Percentiles rank a stretch among this genome's conserved stretches.
Conservation (phyloP, 768 basidiomycete species). For the Russula olivacea region DNA sequence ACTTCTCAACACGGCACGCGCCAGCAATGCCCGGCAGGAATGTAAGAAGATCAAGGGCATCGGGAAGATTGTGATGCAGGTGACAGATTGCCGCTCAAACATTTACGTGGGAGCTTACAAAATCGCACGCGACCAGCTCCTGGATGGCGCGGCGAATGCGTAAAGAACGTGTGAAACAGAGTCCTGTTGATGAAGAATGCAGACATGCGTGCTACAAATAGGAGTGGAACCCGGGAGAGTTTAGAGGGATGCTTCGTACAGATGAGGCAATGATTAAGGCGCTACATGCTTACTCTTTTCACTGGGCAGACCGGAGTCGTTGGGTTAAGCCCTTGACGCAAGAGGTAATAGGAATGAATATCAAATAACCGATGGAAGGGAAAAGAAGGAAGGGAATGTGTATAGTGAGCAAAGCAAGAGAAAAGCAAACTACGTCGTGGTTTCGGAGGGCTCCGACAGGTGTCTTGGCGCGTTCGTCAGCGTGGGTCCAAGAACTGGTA, state of each 20-base stretch:
- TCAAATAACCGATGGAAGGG: conserved; percentile 10
- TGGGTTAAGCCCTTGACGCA: background rate
- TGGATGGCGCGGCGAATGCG: conserved; percentile 4
- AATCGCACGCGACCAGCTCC: conserved; percentile 2
- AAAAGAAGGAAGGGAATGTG: background rate
- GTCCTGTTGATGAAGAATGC: conserved; percentile 8
- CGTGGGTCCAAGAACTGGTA: background rate
- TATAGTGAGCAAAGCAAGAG: background rate
- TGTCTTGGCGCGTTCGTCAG: conserved; percentile 17
- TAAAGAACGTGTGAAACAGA: conserved; percentile 6
- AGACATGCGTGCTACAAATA: conserved; percentile 19
- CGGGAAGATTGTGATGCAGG: conserved; percentile 24
- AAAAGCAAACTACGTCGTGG: conserved; percentile 17
- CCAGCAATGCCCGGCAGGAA: conserved; percentile 21
- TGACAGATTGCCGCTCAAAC: background rate
- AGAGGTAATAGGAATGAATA: conserved; percentile 18
- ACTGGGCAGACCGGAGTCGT: conserved; percentile 2
- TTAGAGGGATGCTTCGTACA: conserved; percentile 19
- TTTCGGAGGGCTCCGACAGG: conserved; percentile 21
- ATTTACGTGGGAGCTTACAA: background rate
- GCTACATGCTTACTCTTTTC: conserved; percentile 17
- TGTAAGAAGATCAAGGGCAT: conserved; percentile 25
- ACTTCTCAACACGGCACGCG: conserved; percentile 19
- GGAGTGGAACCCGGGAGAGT: conserved; percentile 7
- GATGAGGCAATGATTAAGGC: conserved; percentile 20